Percentiles rank a stretch among this genome's conserved stretches.
Evolutionary conservation across 495 filamentous ascomycete species (phyloP).

Genomic region (Aspergillus homomorphus): DNA sequence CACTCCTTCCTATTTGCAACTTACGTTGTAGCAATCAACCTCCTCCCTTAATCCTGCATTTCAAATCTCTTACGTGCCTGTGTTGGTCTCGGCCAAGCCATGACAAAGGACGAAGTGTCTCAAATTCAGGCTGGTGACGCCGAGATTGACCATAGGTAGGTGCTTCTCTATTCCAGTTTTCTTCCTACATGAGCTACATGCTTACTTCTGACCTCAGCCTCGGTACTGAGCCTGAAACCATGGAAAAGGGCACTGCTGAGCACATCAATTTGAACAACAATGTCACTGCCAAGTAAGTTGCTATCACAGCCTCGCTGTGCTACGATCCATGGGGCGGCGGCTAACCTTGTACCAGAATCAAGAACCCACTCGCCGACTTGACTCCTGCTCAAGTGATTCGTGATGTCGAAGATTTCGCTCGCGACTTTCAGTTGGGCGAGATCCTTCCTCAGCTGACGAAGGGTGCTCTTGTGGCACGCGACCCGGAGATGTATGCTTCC

Average conservation of each 20-base stretch:
- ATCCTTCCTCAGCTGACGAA: slow-evolving; percentile 50
- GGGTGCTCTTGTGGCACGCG: slow-evolving; percentile 63
- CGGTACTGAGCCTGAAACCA: slow-evolving; percentile 21
- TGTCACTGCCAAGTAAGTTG: slow-evolving; percentile 45
- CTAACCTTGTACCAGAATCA: slow-evolving; percentile 45
- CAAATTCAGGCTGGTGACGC: slow-evolving; percentile 2
- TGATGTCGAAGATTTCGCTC: slow-evolving; percentile 56
- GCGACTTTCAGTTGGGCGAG: slow-evolving; percentile 42
- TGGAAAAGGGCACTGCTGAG: slow-evolving; percentile 34
- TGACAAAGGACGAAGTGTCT: slow-evolving; percentile 2
- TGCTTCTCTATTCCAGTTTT: not conserved
- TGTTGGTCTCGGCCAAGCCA: slow-evolving; percentile 1
- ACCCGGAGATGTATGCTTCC: slow-evolving; percentile 52
- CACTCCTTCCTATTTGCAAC: slow-evolving; percentile 4
- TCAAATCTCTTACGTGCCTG: not conserved
- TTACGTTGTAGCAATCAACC: not conserved
- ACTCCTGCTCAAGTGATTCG: slow-evolving; percentile 47
- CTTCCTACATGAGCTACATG: not conserved
- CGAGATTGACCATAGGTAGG: not conserved
- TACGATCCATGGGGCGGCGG: not conserved
- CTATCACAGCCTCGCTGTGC: not conserved
- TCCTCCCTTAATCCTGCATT: not conserved
- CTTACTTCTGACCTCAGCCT: slow-evolving; percentile 8
- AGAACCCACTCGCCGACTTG: slow-evolving; percentile 60
- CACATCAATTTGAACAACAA: slow-evolving; percentile 52